phyloP scores from a whole-genome alignment of 2,329 filamentous ascomycete species.

The Penicillium sp. region DNA sequence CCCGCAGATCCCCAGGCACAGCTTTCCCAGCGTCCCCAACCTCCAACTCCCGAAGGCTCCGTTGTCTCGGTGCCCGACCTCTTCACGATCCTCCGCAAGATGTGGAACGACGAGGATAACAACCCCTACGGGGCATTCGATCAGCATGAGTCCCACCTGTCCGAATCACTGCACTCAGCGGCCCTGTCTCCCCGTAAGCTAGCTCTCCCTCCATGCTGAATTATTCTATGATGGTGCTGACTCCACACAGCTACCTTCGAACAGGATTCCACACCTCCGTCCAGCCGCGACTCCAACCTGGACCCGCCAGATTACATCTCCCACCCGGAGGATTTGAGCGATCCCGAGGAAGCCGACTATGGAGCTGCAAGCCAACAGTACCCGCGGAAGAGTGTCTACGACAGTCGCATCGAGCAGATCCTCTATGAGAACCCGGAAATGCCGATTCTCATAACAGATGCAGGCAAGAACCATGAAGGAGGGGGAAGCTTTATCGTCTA shows the following conservation, averaged over 20 bases:
- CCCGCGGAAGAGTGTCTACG: slow-evolving; percentile 76
- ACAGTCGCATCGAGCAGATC: slow-evolving; percentile 95
- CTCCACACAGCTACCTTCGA: slow-evolving; percentile 56
- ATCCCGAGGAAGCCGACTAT: slow-evolving; percentile 60
- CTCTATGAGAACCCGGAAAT: slow-evolving; percentile 92
- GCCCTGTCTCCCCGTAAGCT: slow-evolving; percentile 55
- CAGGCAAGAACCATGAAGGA: slow-evolving; percentile 91
- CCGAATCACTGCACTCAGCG: slow-evolving; percentile 65
- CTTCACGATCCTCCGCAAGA: slow-evolving; percentile 46
- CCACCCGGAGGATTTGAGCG: slow-evolving; percentile 56
- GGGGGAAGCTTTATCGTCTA: slow-evolving; percentile 95
- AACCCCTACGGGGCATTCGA: slow-evolving; percentile 97
- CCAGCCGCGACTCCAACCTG: slow-evolving; percentile 70
- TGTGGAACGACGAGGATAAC: slow-evolving; percentile 99
- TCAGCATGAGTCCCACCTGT: slow-evolving; percentile 76
- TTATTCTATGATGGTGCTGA: slow-evolving; percentile 8
- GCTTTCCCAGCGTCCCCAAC: slow-evolving; percentile 16
- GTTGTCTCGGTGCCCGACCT: neutral
- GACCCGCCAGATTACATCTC: slow-evolving; percentile 62
- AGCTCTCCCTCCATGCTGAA: neutral
- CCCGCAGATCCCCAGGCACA: slow-evolving; percentile 29
- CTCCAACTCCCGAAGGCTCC: slow-evolving; percentile 9
- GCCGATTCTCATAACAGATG: slow-evolving; percentile 88
- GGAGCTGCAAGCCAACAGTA: slow-evolving; percentile 51
- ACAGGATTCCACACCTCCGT: slow-evolving; percentile 64